These are phyloP conservation scores for Thamnidium elegans DNA, from an alignment of 192 early-diverging fungal genomes.

Conservation along the genomic window DNA sequence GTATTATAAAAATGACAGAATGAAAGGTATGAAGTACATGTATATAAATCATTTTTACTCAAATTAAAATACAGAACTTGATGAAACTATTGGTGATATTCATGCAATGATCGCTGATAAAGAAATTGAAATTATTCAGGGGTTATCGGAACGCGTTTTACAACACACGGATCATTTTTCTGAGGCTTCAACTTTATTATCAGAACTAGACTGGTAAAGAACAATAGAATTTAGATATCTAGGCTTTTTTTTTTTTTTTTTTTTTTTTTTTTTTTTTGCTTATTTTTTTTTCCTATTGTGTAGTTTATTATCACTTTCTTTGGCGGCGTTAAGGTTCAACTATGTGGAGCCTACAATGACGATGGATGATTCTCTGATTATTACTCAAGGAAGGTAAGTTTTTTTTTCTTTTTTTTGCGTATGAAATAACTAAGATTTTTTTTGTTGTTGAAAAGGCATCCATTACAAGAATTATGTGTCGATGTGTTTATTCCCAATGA, in stretches of 20 bases:
- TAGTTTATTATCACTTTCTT: conserved; percentile 63
- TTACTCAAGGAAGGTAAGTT: conserved; percentile 65
- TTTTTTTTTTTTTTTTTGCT: neutral
- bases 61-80: conserved; percentile 54
- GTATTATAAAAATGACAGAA: conserved; percentile 70
- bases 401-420: too few relatives aligned
- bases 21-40: conserved; percentile 37
- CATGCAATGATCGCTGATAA: conserved; percentile 80
- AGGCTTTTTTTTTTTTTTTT: neutral
- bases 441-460: conserved; percentile 50
- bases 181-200: conserved; percentile 36
- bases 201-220: conserved; percentile 72
- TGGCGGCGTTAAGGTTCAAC: conserved; percentile 51
- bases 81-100: conserved; percentile 79
- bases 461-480: conserved; percentile 55
- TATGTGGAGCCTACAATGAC: conserved; percentile 60
- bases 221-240: neutral
- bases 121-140: conserved; percentile 81
- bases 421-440: too few relatives aligned
- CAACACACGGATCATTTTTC: conserved; percentile 40
- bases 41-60: neutral
- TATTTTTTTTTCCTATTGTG: neutral
- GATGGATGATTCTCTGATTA: conserved; percentile 46
- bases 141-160: conserved; percentile 58
- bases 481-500: conserved; percentile 75